Evolutionary conservation across 1,139 yeast species (phyloP).

Genomic region (Magnusiomyces magnusii): DNA sequence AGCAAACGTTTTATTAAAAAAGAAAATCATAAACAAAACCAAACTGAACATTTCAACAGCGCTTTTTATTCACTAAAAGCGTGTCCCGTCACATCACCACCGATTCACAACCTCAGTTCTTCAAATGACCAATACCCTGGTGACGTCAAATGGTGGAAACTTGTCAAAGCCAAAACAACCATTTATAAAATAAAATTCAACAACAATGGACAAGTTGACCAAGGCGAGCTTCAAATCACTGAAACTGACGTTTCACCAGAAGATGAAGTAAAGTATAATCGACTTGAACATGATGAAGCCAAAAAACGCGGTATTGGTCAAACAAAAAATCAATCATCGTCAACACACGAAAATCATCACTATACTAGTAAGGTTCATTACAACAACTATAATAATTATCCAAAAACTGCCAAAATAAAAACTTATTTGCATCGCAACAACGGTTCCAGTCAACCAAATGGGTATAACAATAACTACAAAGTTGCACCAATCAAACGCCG

Average conservation of each 20-base stretch:
- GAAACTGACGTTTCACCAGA: constrained; percentile 13
- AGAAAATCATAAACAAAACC: too few species aligned
- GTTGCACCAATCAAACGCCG: not conserved
- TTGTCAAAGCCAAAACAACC: constrained; percentile 14
- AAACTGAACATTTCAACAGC: too few species aligned
- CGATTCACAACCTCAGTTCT: constrained; percentile 19
- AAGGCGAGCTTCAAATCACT: constrained; percentile 16
- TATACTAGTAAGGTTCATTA: not conserved
- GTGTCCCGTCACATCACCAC: constrained; percentile 20
- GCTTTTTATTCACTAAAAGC: constrained; percentile 14
- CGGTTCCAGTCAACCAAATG: not conserved
- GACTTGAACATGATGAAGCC: constrained; percentile 11
- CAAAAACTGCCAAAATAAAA: constrained; percentile 1
- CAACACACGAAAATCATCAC: not conserved
- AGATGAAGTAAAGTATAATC: constrained; percentile 11
- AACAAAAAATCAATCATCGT: not conserved
- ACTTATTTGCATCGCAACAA: not conserved
- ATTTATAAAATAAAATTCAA: constrained; percentile 13
- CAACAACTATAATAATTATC: too few species aligned
- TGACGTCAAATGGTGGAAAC: constrained; percentile 22
- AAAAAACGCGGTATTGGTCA: constrained; percentile 5
- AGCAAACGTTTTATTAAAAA: too few species aligned
- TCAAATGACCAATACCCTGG: constrained; percentile 19
- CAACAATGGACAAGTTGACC: constrained; percentile 5
- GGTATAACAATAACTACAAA: not conserved